Evolutionary conservation across 2,329 filamentous ascomycete genomes (phyloP).

Genomic region (Epichloe scottii): DNA sequence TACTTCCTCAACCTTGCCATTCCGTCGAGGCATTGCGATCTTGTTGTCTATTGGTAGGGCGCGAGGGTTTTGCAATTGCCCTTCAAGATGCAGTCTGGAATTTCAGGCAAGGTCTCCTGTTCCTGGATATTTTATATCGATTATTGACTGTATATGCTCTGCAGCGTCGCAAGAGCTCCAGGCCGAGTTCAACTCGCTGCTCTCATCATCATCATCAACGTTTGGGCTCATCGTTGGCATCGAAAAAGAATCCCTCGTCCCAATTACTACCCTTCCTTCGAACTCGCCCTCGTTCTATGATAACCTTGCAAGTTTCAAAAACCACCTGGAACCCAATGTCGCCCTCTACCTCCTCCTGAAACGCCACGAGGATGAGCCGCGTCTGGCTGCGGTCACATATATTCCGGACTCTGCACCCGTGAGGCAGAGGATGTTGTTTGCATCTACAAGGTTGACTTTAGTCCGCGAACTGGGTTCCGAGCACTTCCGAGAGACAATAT

Average conservation of each 20-base stretch:
- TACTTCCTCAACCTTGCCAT: not conserved
- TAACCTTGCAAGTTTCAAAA: conserved; percentile 50
- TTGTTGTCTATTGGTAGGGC: not conserved
- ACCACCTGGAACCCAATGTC: conserved; percentile 51
- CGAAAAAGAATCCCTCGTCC: conserved; percentile 52
- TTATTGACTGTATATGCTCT: not conserved
- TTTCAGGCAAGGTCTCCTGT: conserved; percentile 44
- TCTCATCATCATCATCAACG: conserved; percentile 44
- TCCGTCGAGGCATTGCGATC: not conserved
- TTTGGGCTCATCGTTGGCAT: conserved; percentile 66
- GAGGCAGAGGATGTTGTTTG: conserved; percentile 79
- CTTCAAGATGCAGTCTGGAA: conserved; percentile 62
- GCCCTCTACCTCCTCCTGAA: conserved; percentile 67
- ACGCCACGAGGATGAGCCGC: conserved; percentile 43
- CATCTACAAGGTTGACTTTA: conserved; percentile 62
- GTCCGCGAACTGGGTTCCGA: conserved; percentile 67
- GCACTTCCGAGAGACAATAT: conserved; percentile 65
- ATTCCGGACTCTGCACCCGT: conserved; percentile 69
- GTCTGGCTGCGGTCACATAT: conserved; percentile 61
- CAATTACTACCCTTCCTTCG: conserved; percentile 41
- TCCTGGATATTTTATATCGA: not conserved
- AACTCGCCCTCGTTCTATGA: conserved; percentile 44
- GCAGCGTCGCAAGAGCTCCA: conserved; percentile 67
- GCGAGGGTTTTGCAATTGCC: not conserved
- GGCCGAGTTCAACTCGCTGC: conserved; percentile 57